phyloP scores from a whole-genome alignment of 768 basidiomycete genomes.

The Hirschioporus abietinus region DNA sequence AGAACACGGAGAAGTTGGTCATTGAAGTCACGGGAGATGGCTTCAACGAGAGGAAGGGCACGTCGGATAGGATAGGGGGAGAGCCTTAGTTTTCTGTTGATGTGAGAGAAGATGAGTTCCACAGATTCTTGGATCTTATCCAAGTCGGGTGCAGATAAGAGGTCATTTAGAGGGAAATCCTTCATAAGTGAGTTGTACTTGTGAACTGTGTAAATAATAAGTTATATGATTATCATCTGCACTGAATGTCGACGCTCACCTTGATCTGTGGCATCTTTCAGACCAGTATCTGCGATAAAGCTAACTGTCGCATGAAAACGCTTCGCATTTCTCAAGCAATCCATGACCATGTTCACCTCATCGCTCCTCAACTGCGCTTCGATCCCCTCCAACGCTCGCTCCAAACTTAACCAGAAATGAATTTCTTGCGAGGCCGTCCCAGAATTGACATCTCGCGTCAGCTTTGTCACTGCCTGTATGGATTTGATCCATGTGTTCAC shows the following conservation, averaged over 20 bases:
- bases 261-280: slow-evolving; percentile 88
- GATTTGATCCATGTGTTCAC: slow-evolving; percentile 99
- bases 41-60: slow-evolving; percentile 94
- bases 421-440: slow-evolving; percentile 98
- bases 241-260: slow-evolving; percentile 40
- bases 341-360: slow-evolving; percentile 89
- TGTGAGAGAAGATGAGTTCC: slow-evolving; percentile 81
- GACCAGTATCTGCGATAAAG: slow-evolving; percentile 95
- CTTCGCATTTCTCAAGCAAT: slow-evolving; percentile 91
- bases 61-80: slow-evolving; percentile 97
- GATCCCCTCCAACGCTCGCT: slow-evolving; percentile 89
- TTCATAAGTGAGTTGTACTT: slow-evolving; percentile 99
- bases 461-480: slow-evolving; percentile 93
- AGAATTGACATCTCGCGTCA: slow-evolving; percentile 87
- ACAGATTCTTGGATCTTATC: slow-evolving; percentile 92
- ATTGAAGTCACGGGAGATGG: slow-evolving; percentile 96
- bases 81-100: slow-evolving; percentile 92
- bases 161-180: slow-evolving; percentile 96
- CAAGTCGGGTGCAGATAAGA: slow-evolving; percentile 93
- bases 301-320: slow-evolving; percentile 96
- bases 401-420: slow-evolving; percentile 97
- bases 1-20: slow-evolving; percentile 90
- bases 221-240: background rate
- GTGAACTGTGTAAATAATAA: slow-evolving; percentile 53
- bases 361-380: slow-evolving; percentile 89